Percentiles rank a stretch among this genome's conserved stretches.
Evolutionary conservation across 768 basidiomycete genomes (phyloP).

Genomic region (Suillus weaverae): DNA sequence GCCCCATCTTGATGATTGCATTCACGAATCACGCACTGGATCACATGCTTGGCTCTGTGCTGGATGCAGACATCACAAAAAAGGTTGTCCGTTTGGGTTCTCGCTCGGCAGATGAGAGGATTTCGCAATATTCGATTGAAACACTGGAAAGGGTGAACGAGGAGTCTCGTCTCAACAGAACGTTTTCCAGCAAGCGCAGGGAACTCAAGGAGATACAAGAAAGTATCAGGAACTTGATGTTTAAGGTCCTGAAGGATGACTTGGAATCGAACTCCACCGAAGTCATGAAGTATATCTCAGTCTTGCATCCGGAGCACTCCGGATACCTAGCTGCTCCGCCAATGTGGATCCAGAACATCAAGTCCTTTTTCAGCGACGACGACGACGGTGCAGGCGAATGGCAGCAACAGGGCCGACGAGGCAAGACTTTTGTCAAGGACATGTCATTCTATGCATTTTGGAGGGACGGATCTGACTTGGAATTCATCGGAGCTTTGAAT

Average conservation of each 20-base stretch:
- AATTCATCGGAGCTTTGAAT: conserved; percentile 38
- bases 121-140: conserved; percentile 62
- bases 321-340: conserved; percentile 45
- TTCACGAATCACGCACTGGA: conserved; percentile 84
- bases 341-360: conserved; percentile 42
- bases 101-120: conserved; percentile 58
- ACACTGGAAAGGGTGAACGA: conserved; percentile 49
- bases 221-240: conserved; percentile 49
- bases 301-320: conserved; percentile 50
- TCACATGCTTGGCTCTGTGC: conserved; percentile 63
- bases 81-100: conserved; percentile 70
- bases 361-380: conserved; percentile 16
- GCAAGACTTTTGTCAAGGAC: conserved; percentile 22
- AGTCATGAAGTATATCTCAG: conserved; percentile 42
- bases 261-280: conserved; percentile 36
- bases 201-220: conserved; percentile 46
- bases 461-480: conserved; percentile 46
- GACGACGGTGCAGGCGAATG: conserved; percentile 30
- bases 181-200: conserved; percentile 33
- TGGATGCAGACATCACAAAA: conserved; percentile 63
- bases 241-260: conserved; percentile 35
- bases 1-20: conserved; percentile 57
- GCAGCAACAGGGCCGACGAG: conserved; percentile 32
- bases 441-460: conserved; percentile 51
- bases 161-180: conserved; percentile 40